Percentiles rank a stretch among this genome's conserved stretches.
phyloP scores from a whole-genome alignment of 495 filamentous ascomycete genomes.

The Penicillium malachiteum region DNA sequence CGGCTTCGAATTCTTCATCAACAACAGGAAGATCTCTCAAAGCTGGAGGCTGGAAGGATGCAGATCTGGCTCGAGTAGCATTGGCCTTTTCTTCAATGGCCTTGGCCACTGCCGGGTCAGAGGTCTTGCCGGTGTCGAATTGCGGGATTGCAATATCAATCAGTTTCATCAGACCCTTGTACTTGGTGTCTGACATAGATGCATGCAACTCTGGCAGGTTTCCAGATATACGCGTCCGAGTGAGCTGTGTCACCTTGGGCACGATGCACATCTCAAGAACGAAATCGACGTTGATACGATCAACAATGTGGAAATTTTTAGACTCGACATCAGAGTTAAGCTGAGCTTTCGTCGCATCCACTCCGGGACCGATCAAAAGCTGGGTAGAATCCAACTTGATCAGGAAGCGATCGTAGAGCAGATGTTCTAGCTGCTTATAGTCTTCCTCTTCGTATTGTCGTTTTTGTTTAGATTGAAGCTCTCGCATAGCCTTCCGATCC shows the following conservation, averaged over 20 bases:
- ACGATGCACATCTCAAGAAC: constrained; percentile 88
- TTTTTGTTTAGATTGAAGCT: constrained; percentile 87
- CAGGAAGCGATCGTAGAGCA: constrained; percentile 95
- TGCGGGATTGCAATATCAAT: constrained; percentile 94
- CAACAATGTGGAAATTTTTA: constrained; percentile 84
- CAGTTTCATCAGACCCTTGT: constrained; percentile 92
- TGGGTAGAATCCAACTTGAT: constrained; percentile 92
- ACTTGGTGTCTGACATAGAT: constrained; percentile 88
- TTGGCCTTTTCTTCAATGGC: constrained; percentile 32
- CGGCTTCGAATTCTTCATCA: constrained; percentile 70
- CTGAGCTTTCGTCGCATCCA: constrained; percentile 86
- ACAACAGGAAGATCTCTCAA: constrained; percentile 74
- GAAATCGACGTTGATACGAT: constrained; percentile 96
- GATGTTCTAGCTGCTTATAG: constrained; percentile 75
- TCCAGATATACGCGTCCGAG: constrained; percentile 85
- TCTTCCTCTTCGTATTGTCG: constrained; percentile 87
- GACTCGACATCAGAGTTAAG: constrained; percentile 65
- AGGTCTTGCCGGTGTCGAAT: constrained; percentile 56
- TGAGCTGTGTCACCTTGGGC: constrained; percentile 90
- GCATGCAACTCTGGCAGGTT: constrained; percentile 91
- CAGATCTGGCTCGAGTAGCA: constrained; percentile 49
- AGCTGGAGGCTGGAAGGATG: constrained; percentile 62
- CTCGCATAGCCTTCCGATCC: constrained; percentile 80
- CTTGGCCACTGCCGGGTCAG: constrained; percentile 19
- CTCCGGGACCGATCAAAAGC: constrained; percentile 89